Evolutionary conservation across 2,329 filamentous ascomycete genomes (phyloP), one percentile per base, ranked within the genome.

Genomic region (Botrytis medusae): DNA sequence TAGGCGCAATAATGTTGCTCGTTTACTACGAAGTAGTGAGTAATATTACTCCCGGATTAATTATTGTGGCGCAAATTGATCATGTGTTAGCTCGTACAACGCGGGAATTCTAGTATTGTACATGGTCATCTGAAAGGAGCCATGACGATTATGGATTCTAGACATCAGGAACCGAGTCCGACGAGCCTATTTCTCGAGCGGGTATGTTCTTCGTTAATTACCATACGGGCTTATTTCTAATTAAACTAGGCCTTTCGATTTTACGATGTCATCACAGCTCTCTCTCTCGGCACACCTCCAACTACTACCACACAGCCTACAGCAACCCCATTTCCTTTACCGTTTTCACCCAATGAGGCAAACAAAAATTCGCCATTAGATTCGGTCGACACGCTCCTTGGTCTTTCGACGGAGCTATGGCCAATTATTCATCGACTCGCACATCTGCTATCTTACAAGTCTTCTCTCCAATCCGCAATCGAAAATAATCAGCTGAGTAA

Each of bases 11-110:
- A 68, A 90, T 90, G 83, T 82, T 90, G 5, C 79, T 90, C 8
- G 85, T 90, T 1, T 90, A 90, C 77, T 90, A 89, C 72, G 88
- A 90, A 85, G 88, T 89, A 74, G 88, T 90, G 76, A 81, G 88
- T 79, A 40, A 60, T 48, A 48, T 44, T 48, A 46, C n/a, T 18
- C n/a, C 25, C 12, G 34, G 48, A 18, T 44, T 3, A 42, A 59
- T 59, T 29, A 10, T 44, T 48, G 4, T 34, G 73, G 68, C 75
- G 63, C 77, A 70, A 77, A 74, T 76, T 73, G 71, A 69, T 18
- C 40, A 44, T 59, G 25, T 61, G 42, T n/a, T 74, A 91, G 89
- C 83, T 91, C 61, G 88, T 91, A 20, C 88, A 90, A 80, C 85
- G 85, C 73, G 87, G 87, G 2, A 85, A 85, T 42, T 88, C 87